Conservation (phyloP, 345 rosid species). For the Rhizophora apiculata region DNA sequence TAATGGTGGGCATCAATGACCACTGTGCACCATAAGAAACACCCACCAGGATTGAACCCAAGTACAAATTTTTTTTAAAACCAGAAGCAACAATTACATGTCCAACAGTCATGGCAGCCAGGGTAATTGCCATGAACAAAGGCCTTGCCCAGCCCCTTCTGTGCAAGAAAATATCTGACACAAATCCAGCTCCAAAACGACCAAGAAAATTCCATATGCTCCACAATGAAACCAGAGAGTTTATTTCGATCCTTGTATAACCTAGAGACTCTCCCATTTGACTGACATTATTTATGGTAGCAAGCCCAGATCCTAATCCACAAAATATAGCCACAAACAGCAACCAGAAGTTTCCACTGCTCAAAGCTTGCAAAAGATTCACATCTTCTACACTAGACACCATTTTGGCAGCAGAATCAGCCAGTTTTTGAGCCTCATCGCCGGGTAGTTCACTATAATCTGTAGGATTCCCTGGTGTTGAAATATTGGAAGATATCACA, state of each 20-base stretch:
- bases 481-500: background rate
- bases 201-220: conserved; percentile 95
- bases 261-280: conserved; percentile 81
- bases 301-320: conserved; percentile 76
- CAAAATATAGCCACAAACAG: conserved; percentile 66
- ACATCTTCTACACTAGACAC: conserved; percentile 29
- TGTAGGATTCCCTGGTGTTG: conserved; percentile 4
- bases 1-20: conserved; percentile 82
- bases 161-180: conserved; percentile 66
- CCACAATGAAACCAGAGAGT: conserved; percentile 65
- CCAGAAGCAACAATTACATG: conserved; percentile 73
- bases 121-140: conserved; percentile 60
- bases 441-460: conserved; percentile 28
- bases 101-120: conserved; percentile 55
- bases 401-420: conserved; percentile 11
- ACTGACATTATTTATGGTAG: conserved; percentile 72
- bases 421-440: conserved; percentile 16
- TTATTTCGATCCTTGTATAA: conserved; percentile 54
- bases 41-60: conserved; percentile 70
- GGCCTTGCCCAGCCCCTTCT: conserved; percentile 74
- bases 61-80: conserved; percentile 51
- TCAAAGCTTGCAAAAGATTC: conserved; percentile 52
- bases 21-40: conserved; percentile 81
- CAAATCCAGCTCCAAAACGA: conserved; percentile 77
- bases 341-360: conserved; percentile 59